These are phyloP conservation scores for Monsonia emarginata DNA, from an alignment of 441 rosid genomes.

Conservation along the genomic window DNA sequence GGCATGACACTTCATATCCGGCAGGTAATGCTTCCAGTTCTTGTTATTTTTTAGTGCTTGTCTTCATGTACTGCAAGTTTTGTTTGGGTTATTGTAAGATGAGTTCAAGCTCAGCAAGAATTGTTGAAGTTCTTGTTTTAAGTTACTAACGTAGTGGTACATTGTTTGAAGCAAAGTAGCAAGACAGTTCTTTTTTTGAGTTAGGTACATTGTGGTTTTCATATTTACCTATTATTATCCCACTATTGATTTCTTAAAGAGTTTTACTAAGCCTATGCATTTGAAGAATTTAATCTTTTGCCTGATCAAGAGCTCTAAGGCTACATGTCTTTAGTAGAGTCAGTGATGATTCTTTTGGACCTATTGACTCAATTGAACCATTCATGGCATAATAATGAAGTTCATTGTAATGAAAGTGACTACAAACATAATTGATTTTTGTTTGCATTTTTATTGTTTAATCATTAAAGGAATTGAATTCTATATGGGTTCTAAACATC, in stretches of 20 bases:
- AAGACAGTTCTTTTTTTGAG: too few relatives aligned
- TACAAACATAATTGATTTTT: too few relatives aligned
- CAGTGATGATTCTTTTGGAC: not conserved
- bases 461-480: too few relatives aligned
- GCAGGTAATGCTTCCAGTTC: not conserved
- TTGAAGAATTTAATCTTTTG: not conserved
- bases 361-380: not conserved
- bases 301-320: not conserved
- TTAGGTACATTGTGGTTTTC: too few relatives aligned
- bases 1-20: slow-evolving; percentile 34
- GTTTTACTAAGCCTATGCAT: too few relatives aligned
- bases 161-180: too few relatives aligned
- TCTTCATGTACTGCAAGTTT: not conserved
- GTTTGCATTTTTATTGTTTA: not conserved
- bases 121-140: too few relatives aligned
- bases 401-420: not conserved
- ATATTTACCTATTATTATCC: too few relatives aligned
- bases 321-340: not conserved
- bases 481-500: not conserved
- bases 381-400: not conserved
- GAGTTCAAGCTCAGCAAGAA: not conserved
- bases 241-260: too few relatives aligned
- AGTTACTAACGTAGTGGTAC: too few relatives aligned
- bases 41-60: not conserved
- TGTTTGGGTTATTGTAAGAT: not conserved